Evolutionary conservation across 305 asterid genomes (phyloP).

Genomic region (Rubia tinctorum): DNA sequence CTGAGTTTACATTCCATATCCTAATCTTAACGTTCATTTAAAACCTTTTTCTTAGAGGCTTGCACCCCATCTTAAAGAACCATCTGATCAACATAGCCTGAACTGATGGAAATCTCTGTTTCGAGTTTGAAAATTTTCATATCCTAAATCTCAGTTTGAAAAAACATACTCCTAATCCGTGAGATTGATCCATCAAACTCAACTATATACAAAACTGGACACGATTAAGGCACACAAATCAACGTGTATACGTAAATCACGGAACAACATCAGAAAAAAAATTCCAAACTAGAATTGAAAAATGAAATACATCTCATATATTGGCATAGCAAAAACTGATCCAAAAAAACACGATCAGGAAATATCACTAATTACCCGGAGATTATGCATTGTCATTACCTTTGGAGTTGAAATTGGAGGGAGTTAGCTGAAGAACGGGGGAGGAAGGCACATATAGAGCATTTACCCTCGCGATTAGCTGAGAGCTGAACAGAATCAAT

Average conservation of each 20-base stretch:
- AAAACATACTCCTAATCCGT: not conserved
- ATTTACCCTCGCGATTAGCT: not conserved
- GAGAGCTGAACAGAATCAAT: not conserved
- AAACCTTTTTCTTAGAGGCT: no score
- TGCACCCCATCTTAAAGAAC: no score
- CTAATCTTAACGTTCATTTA: no score
- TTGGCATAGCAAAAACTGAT: not conserved
- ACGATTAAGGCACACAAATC: not conserved
- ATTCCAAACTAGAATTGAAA: not conserved
- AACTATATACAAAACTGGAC: not conserved
- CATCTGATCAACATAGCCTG: no score
- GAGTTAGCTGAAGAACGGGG: not conserved
- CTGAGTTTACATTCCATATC: no score
- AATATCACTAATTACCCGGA: not conserved
- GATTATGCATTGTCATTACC: no score
- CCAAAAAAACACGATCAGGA: not conserved
- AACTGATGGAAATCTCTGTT: no score
- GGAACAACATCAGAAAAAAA: not conserved
- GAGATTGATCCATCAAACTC: not conserved
- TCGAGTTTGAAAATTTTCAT: no score
- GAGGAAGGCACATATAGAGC: not conserved
- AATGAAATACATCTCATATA: not conserved
- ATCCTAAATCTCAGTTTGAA: no score
- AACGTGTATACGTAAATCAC: no score
- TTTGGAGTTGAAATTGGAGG: slow-evolving; percentile 38